Base-by-base conservation (phyloP, 2,329 filamentous ascomycete genomes). In the Fusarium luffae region DNA sequence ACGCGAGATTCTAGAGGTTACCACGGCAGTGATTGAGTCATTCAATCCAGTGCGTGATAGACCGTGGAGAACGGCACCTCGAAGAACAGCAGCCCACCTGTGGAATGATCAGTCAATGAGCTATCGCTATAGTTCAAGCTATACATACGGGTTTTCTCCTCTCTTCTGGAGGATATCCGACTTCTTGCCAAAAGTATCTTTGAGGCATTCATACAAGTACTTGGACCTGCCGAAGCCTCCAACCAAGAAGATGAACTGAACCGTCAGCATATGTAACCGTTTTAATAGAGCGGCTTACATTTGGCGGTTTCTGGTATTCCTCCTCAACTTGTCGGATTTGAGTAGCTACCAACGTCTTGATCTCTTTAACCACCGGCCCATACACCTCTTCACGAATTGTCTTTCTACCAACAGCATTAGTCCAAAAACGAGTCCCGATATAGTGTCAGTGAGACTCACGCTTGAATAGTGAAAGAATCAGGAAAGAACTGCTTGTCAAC, bases 161-260 rank as follows among this genome's bases (percentile, higher is more conserved):
- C 61, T 55, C 2, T 74, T 66, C 8, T 82, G 80, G 1, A 83
- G 63, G 9, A 83, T 60, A 6, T 75, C 75, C 2, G 69, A 51
- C 21, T 55, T 57, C 9, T 32, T 69, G 9, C 28, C 58, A 0
- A 74, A n/a, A 0, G 25, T 37, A 0, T 57, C 28, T 0, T 63
- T 62, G 2, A 83, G 64, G 3, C 66, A 59, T 4, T 73, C 58
- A 12, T 66, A 66, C 4, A 83, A 41, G 18, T 79, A 81, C 0
- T 25, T 42, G 25, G 75, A 79, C 16, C 77, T 70, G 0, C 82
- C 82, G 27, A 83, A 80, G 0, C 82, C 82, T 0, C 82, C 82
- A 0, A 80, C 81, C 1, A 83, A 71, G 8, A 83, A 74, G 4
- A 83, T 28, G 27, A 76, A 79, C 82, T 83, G 8, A 5, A 18